Evolutionary conservation across 371 early-diverging fungal species (phyloP).

Genomic region (Rhizopus microsporus): DNA sequence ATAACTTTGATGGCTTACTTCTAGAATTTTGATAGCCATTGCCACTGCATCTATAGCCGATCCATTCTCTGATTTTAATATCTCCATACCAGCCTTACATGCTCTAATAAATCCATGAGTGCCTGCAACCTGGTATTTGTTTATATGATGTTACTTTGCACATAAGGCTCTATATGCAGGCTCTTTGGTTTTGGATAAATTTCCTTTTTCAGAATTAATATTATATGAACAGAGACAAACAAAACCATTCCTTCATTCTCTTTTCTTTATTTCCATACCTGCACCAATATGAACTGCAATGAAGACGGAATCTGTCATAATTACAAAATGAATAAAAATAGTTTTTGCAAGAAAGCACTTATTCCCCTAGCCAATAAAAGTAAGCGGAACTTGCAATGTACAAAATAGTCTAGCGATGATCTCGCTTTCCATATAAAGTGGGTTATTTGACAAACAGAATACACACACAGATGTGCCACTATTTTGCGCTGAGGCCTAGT

Average conservation of each 20-base stretch:
- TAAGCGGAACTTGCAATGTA: too few species aligned
- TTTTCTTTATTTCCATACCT: constrained; percentile 27
- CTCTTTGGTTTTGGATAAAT: constrained; percentile 46
- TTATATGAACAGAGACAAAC: neutral
- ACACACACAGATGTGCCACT: too few species aligned
- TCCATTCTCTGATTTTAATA: constrained; percentile 22
- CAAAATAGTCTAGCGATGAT: too few species aligned
- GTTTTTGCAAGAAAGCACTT: too few species aligned
- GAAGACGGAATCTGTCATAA: constrained; percentile 32
- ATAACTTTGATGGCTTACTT: constrained; percentile 22
- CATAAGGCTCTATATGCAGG: constrained; percentile 43
- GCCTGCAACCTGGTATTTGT: neutral
- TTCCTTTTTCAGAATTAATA: constrained; percentile 11
- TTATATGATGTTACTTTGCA: constrained; percentile 36
- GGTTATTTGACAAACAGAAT: too few species aligned
- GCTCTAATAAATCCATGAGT: constrained; percentile 25
- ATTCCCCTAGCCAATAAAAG: too few species aligned
- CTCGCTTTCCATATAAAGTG: too few species aligned
- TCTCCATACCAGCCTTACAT: constrained; percentile 30
- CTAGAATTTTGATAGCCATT: constrained; percentile 41
- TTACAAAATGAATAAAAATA: neutral
- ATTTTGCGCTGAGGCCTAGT: too few species aligned
- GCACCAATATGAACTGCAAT: constrained; percentile 67
- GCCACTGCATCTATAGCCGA: constrained; percentile 32
- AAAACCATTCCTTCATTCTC: too few species aligned